Base-by-base conservation (phyloP, 441 rosid species). In the Brassica hybrid region DNA sequence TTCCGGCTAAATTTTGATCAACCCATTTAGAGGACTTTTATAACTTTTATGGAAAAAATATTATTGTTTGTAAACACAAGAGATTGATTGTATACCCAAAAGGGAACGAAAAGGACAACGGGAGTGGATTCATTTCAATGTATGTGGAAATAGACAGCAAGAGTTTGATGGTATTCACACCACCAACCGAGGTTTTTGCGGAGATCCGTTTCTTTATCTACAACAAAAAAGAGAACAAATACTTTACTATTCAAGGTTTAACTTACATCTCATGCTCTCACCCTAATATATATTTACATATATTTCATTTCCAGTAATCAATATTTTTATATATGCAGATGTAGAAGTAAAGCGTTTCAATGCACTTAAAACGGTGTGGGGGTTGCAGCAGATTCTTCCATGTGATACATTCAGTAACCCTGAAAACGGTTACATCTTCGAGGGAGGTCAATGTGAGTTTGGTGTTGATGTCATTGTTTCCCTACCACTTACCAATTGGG, bases 391-490 rank as follows among this genome's bases (percentile, higher is more conserved):
- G 36, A 14, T 76, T 21, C 4, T 76, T 50, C 5, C 64, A 2
- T 34, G 0, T 30, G 69, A 60, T 18, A 61, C 57, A 67, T 68
- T 76, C 63, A 69, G 14, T 21, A 12, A 69, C 13, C 64, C 41
- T 32, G 2, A 19, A 6, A 61, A 59, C 19, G 79, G 69, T 1
- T 69, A 76, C 5, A 0, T 76, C 11, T 69, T 68, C 3, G 74
- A 62, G 6, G 69, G 63, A n/a, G 69, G 0, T 18, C 56, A 76
- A 9, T 76, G 74, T 6, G 79, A 68, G 62, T 76, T 76, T 68
- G 74, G 74, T 61, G 79, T 76, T 50, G 73, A 69, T 69, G 74
- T 76, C 54, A 13, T 50, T 34, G 73, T 67, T 27, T 19, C 62
- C 48, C 13, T 62, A 12, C 67, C 73, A 0, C 12, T 9, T 13